phyloP scores from a whole-genome alignment of 2,329 filamentous ascomycete genomes.

The Botrytis byssoidea region DNA sequence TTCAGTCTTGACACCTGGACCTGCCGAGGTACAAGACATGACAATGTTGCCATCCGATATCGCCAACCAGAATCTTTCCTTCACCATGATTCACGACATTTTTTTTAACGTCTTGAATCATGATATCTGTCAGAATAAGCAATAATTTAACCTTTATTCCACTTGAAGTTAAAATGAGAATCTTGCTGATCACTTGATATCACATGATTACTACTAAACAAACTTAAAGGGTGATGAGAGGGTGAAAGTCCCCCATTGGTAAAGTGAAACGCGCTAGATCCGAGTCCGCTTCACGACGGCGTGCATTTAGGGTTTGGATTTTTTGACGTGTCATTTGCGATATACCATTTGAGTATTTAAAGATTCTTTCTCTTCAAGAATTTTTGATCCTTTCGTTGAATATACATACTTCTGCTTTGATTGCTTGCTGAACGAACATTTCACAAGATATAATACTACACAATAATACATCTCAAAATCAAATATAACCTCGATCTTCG shows the following conservation, averaged over 20 bases:
- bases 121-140: not conserved
- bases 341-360: not conserved
- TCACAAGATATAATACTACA: not conserved
- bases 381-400: not conserved
- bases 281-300: not conserved
- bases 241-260: not conserved
- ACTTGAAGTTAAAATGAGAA: not conserved
- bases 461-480: not conserved
- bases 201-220: not conserved
- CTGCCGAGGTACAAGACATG: not conserved
- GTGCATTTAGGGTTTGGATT: not conserved
- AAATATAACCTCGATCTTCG: accelerated
- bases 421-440: not conserved
- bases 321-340: not conserved
- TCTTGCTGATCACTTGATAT: not conserved
- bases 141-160: not conserved
- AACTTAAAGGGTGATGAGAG: not conserved
- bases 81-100: not conserved
- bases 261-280: not conserved
- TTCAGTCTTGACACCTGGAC: not conserved
- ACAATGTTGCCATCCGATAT: not conserved
- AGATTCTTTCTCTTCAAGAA: not conserved
- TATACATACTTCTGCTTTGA: not conserved
- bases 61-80: not conserved
- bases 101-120: not conserved